A percentile compares a stretch with the other conserved stretches of the same genome.
phyloP scores from a whole-genome alignment of 2,329 filamentous ascomycete genomes.

The Beauveria medogensis region DNA sequence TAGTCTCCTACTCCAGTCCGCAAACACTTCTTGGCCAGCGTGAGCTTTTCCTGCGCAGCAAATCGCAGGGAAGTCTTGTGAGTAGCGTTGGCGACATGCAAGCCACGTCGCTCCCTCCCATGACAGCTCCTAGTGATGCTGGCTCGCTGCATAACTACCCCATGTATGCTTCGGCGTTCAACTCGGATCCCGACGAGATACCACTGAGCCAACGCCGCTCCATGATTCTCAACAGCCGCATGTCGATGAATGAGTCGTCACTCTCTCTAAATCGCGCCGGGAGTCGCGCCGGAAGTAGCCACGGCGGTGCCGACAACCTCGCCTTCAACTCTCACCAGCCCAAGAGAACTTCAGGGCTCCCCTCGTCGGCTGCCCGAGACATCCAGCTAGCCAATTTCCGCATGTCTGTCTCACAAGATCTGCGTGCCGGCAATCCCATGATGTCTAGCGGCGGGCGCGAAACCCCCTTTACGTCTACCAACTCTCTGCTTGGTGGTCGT shows the following conservation, averaged over 20 bases:
- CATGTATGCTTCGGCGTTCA: constrained; percentile 21
- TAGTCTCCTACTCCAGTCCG: constrained; percentile 43
- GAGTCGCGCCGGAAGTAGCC: constrained; percentile 11
- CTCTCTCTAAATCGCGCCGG: constrained; percentile 4
- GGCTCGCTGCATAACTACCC: constrained; percentile 32
- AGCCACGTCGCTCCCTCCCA: constrained; percentile 13
- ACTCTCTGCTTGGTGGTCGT: constrained; percentile 25
- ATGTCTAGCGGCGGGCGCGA: constrained; percentile 28
- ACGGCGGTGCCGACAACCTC: constrained; percentile 24
- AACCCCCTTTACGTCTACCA: constrained; percentile 28
- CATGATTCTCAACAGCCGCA: constrained; percentile 45
- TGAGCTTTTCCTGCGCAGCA: constrained; percentile 45
- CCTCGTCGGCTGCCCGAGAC: constrained; percentile 40
- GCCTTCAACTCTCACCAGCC: constrained; percentile 49
- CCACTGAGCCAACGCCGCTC: constrained; percentile 61
- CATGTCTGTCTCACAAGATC: constrained; percentile 54
- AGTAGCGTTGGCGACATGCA: constrained; percentile 19
- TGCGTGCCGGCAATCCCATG: constrained; percentile 36
- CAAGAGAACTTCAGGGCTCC: constrained; percentile 35
- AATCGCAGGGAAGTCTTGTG: constrained; percentile 36
- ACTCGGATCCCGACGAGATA: constrained; percentile 55
- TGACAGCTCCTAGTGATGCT: constrained; percentile 31
- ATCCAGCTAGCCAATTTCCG: constrained; percentile 60
- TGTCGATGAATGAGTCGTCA: constrained; percentile 18
- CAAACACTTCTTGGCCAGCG: constrained; percentile 50